A percentile compares a stretch with the other conserved stretches of the same genome.
These are phyloP conservation scores for Gastrodia elata DNA, from an alignment of 106 monocot species.

Conservation along the genomic window DNA sequence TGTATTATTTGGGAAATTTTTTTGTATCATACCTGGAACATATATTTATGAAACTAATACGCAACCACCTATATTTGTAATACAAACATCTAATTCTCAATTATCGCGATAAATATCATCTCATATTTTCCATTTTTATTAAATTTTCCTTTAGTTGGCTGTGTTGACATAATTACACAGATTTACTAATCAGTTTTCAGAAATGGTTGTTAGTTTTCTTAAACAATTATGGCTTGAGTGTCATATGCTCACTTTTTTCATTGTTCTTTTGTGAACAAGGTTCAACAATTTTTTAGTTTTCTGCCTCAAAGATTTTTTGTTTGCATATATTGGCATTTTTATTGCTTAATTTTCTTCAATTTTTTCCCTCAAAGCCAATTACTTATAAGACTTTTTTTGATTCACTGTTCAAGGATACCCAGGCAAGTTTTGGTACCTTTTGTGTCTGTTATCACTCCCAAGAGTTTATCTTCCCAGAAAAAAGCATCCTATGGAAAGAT, in stretches of 20 bases:
- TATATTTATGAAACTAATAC: background rate
- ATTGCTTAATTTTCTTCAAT: background rate
- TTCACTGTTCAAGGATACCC: constrained; percentile 24
- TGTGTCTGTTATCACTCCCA: constrained; percentile 24
- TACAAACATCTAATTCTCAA: background rate
- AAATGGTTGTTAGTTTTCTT: background rate
- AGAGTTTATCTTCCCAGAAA: constrained; percentile 42
- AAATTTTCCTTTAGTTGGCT: background rate
- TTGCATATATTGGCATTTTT: no score
- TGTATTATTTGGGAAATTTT: background rate
- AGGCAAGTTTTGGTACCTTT: constrained; percentile 14
- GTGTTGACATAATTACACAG: background rate
- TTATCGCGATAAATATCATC: background rate
- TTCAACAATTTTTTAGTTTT: background rate
- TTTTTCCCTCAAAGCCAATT: background rate
- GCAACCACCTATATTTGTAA: background rate
- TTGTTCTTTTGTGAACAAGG: background rate
- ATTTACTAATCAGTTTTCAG: background rate
- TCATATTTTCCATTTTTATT: background rate
- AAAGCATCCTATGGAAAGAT: constrained; percentile 46
- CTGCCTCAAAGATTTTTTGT: background rate
- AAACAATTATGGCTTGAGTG: background rate
- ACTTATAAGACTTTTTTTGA: background rate
- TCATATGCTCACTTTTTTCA: background rate
- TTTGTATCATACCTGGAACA: background rate